A percentile compares a stretch with the other conserved stretches of the same genome.
These are phyloP conservation scores for Eragrostis tef DNA, from an alignment of 202 grass and related monocot species.

Conservation along the genomic window DNA sequence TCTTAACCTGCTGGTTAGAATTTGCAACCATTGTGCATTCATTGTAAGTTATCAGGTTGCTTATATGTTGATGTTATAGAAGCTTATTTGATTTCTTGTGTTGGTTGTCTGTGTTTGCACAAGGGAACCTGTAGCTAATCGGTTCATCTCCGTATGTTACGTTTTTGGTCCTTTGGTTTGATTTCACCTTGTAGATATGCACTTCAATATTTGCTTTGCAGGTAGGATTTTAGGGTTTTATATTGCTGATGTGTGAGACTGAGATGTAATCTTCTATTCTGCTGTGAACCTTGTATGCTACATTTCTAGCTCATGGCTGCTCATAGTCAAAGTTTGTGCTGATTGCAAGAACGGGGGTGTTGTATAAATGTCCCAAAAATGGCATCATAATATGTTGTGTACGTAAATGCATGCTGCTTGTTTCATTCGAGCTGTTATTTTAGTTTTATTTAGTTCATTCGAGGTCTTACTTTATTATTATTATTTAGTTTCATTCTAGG, in stretches of 20 bases:
- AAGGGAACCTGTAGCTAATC: not conserved
- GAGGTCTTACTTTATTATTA: too few species aligned
- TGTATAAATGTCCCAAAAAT: not conserved
- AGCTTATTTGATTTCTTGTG: slow-evolving; percentile 19
- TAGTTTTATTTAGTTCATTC: not conserved
- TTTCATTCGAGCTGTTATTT: not conserved
- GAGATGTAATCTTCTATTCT: slow-evolving; percentile 3
- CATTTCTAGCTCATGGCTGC: not conserved
- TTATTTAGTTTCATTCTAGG: not conserved
- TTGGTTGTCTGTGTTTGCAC: not conserved
- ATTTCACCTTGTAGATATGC: not conserved
- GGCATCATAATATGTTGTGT: not conserved
- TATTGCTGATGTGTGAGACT: slow-evolving; percentile 24
- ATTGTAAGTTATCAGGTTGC: not conserved
- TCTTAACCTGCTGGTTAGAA: slow-evolving; percentile 29
- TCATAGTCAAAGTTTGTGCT: not conserved
- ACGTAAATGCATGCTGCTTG: not conserved
- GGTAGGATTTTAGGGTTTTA: not conserved
- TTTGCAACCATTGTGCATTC: not conserved
- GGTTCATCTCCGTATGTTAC: slow-evolving; percentile 6
- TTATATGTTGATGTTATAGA: slow-evolving; percentile 26
- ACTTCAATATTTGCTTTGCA: slow-evolving; percentile 2
- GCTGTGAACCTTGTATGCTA: not conserved
- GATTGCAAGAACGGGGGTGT: not conserved
- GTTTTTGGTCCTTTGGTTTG: not conserved